These are phyloP conservation scores for Solanum pennellii DNA, from an alignment of 257 asterid species.

Conservation along the genomic window DNA sequence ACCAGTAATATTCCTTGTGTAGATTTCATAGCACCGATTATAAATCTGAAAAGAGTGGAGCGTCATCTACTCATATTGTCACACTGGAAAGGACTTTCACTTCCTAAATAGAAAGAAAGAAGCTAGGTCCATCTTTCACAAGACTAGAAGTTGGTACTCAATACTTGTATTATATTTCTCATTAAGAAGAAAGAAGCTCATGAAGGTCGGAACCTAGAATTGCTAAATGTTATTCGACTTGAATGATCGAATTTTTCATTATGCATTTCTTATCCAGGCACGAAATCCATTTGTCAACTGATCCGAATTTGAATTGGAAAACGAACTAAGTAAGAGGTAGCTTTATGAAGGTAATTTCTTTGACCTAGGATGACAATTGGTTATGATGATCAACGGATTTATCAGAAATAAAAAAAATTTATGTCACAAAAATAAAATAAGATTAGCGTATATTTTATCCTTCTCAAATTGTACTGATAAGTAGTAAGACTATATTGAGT, in stretches of 20 bases:
- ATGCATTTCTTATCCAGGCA: rapidly evolving
- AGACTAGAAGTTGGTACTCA: background rate
- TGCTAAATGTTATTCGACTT: background rate
- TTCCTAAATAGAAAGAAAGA: background rate
- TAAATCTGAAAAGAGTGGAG: no score
- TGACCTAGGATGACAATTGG: background rate
- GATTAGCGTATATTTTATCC: no score
- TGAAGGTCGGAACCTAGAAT: background rate
- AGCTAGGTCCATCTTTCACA: background rate
- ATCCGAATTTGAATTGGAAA: no score
- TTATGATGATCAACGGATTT: background rate
- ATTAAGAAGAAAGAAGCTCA: no score
- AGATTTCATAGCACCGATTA: background rate
- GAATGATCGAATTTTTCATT: background rate
- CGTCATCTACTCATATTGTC: background rate
- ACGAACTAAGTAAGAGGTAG: background rate
- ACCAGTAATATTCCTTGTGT: no score
- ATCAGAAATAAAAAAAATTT: no score
- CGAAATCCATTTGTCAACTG: no score
- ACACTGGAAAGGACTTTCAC: background rate
- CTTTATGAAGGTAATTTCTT: background rate
- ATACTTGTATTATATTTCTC: background rate
- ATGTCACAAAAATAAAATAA: background rate
- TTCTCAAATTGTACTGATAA: rapidly evolving
- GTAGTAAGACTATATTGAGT: background rate